Evolutionary conservation across 1,139 yeast genomes (phyloP).

Genomic region (Geotrichum phurueaensis): DNA sequence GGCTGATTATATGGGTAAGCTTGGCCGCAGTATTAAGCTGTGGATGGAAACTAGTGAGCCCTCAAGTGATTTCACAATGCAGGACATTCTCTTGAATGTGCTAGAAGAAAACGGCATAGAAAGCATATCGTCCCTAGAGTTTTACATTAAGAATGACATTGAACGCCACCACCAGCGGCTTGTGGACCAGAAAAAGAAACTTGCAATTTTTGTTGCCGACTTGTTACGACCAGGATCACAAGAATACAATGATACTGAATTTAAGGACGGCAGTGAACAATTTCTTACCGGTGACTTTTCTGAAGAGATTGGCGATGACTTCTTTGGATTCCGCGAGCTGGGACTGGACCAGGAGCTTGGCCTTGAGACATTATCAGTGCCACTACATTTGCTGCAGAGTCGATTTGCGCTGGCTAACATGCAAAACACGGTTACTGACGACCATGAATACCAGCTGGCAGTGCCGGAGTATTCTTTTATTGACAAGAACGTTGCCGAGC

Average conservation of each 20-base stretch:
- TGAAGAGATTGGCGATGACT: constrained; percentile 82
- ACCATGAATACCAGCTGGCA: constrained; percentile 21
- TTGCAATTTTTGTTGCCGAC: constrained; percentile 72
- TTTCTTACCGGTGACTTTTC: constrained; percentile 93
- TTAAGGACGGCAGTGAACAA: constrained; percentile 87
- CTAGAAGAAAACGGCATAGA: constrained; percentile 80
- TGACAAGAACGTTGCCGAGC: constrained; percentile 45
- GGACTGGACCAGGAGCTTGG: constrained; percentile 93
- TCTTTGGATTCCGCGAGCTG: constrained; percentile 90
- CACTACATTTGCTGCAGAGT: constrained; percentile 81
- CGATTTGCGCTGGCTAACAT: constrained; percentile 44
- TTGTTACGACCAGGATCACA: constrained; percentile 70
- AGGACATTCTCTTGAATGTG: constrained; percentile 54
- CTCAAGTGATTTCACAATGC: constrained; percentile 32
- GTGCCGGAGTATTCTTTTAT: constrained; percentile 38
- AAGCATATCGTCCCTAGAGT: constrained; percentile 68
- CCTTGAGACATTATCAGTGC: constrained; percentile 78
- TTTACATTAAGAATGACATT: constrained; percentile 69
- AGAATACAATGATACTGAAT: constrained; percentile 70
- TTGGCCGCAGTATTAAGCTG: constrained; percentile 63
- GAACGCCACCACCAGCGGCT: constrained; percentile 64
- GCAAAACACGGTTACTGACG: constrained; percentile 21
- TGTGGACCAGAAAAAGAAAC: constrained; percentile 58
- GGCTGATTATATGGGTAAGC: constrained; percentile 67
- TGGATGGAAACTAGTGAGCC: constrained; percentile 42